These are phyloP conservation scores for Aciculosporium take DNA, from an alignment of 2,329 filamentous ascomycete species.

Conservation along the genomic window DNA sequence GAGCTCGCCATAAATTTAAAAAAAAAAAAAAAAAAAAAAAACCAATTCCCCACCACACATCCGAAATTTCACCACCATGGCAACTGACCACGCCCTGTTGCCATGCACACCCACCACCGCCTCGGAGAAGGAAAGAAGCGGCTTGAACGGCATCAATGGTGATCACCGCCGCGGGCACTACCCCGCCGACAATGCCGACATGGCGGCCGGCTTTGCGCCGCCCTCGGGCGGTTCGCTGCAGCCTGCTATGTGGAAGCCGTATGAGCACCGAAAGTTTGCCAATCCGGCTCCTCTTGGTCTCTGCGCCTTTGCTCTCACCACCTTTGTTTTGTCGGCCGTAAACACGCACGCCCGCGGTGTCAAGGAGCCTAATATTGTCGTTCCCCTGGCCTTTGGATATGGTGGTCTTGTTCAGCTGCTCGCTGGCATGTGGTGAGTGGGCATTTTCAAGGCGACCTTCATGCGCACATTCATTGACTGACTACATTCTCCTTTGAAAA, in stretches of 20 bases:
- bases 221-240: constrained; percentile 52
- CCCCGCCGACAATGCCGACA: constrained; percentile 14
- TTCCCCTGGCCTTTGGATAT: constrained; percentile 58
- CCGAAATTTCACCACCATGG: no score
- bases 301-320: constrained; percentile 67
- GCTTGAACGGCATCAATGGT: constrained; percentile 2
- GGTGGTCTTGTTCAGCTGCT: constrained; percentile 66
- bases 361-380: constrained; percentile 47
- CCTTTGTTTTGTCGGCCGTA: constrained; percentile 62
- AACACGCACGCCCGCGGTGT: constrained; percentile 54
- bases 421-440: constrained; percentile 73
- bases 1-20: no score
- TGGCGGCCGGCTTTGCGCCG: constrained; percentile 9
- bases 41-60: no score
- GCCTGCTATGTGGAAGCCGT: constrained; percentile 50
- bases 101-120: background rate
- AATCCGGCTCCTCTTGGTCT: constrained; percentile 70
- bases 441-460: no score
- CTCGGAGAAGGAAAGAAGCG: constrained; percentile 10
- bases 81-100: constrained; percentile 4
- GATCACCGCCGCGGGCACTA: constrained; percentile 10
- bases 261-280: constrained; percentile 56
- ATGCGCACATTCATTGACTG: background rate
- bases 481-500: no score
- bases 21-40: no score